phyloP scores from a whole-genome alignment of 176 grass and related monocot genomes.

The Oryza glumipatula region DNA sequence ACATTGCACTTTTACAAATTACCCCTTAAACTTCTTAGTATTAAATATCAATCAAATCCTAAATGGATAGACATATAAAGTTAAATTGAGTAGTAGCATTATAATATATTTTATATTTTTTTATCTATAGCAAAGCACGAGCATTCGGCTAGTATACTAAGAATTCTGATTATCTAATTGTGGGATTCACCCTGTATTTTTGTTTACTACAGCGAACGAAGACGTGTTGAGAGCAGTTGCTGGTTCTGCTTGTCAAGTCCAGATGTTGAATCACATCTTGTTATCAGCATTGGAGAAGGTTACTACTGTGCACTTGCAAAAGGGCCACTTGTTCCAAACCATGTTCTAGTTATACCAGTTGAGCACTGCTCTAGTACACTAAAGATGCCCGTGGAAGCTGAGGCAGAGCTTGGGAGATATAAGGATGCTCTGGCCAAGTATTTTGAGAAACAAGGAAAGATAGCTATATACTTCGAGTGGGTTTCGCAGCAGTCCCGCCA shows the following conservation, averaged over 20 bases:
- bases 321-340: conserved; percentile 82
- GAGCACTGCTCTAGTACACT: conserved; percentile 78
- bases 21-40: no score
- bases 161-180: conserved; percentile 18
- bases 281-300: conserved; percentile 79
- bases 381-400: conserved; percentile 63
- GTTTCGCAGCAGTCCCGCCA: conserved; percentile 70
- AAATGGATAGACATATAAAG: no score
- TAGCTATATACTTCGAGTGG: conserved; percentile 81
- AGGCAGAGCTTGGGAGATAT: conserved; percentile 79
- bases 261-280: conserved; percentile 86
- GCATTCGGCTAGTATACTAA: neutral
- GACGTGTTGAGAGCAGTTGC: conserved; percentile 62
- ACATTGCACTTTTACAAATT: no score
- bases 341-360: conserved; percentile 82
- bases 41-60: no score
- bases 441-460: conserved; percentile 71
- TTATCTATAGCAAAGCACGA: no score
- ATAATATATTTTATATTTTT: no score
- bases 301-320: conserved; percentile 94
- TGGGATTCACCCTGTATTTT: conserved; percentile 41
- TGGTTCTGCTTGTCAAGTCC: conserved; percentile 98
- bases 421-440: conserved; percentile 67
- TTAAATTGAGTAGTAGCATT: no score
- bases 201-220: conserved; percentile 43